Percentiles rank a stretch among this genome's conserved stretches.
Conservation (phyloP, 768 basidiomycete species). For the Omphalotus guepiniiformis region DNA sequence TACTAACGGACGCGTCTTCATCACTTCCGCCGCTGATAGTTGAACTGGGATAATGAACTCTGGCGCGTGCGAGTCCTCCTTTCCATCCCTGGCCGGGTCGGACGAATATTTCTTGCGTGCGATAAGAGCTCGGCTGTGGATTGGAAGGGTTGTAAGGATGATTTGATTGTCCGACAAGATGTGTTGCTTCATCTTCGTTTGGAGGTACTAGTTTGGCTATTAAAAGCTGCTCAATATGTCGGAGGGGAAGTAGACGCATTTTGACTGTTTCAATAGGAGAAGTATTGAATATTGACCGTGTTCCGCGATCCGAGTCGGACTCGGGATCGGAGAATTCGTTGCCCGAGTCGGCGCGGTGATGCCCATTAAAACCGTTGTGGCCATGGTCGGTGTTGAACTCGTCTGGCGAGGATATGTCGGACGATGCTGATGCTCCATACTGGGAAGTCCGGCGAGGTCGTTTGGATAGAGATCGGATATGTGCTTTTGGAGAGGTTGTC, state of each 20-base stretch:
- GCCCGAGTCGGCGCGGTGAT: constrained; percentile 19
- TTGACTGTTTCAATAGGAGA: constrained; percentile 50
- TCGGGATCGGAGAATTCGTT: constrained; percentile 18
- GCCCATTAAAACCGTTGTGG: constrained; percentile 11
- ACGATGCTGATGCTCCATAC: not conserved
- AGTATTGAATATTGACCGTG: constrained; percentile 16
- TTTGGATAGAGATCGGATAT: constrained; percentile 11
- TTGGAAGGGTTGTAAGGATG: not conserved
- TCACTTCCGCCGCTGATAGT: not conserved
- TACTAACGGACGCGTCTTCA: constrained; percentile 10
- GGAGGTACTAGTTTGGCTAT: constrained; percentile 66
- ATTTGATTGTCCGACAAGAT: constrained; percentile 25
- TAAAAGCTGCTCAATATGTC: constrained; percentile 65
- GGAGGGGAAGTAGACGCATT: constrained; percentile 60
- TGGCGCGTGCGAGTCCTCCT: constrained; percentile 45
- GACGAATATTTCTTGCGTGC: constrained; percentile 54
- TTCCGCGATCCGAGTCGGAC: constrained; percentile 12
- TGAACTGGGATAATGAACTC: constrained; percentile 27
- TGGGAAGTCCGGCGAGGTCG: constrained; percentile 9
- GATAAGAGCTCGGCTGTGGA: constrained; percentile 10
- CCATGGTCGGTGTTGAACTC: constrained; percentile 1
- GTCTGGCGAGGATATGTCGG: constrained; percentile 16
- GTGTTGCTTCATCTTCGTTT: constrained; percentile 56
- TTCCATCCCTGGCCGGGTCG: constrained; percentile 68
- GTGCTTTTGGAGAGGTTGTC: constrained; percentile 23